Conservation (phyloP, 192 early-diverging fungal genomes). For the Dispira parvispora region DNA sequence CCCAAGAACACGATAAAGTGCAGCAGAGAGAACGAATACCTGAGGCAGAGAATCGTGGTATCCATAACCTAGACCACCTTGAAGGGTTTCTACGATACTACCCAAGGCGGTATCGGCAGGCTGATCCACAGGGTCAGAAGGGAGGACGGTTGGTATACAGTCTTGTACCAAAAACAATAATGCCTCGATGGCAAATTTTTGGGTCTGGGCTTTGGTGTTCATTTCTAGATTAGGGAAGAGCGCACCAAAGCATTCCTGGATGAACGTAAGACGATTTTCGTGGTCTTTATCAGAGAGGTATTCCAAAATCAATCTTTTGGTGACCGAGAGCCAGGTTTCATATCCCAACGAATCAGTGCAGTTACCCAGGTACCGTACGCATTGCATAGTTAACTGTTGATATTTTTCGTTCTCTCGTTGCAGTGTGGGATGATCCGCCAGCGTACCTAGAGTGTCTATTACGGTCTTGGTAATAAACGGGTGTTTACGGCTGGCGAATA, state of each 20-base stretch:
- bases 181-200: background rate
- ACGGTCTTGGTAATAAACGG: slow-evolving; percentile 56
- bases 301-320: too few species aligned
- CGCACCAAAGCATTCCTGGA: background rate
- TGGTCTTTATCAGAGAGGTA: too few species aligned
- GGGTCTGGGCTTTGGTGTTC: background rate
- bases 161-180: background rate
- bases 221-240: slow-evolving; percentile 3
- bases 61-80: slow-evolving; percentile 50
- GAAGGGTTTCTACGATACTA: slow-evolving; percentile 18
- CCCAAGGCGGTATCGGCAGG: slow-evolving; percentile 16
- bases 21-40: slow-evolving; percentile 56
- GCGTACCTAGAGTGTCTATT: slow-evolving; percentile 15
- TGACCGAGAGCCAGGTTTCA: too few species aligned
- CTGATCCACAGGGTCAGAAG: background rate
- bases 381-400: too few species aligned
- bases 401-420: too few species aligned
- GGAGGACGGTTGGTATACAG: background rate
- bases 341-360: too few species aligned
- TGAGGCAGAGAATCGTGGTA: slow-evolving; percentile 72
- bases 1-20: slow-evolving; percentile 62
- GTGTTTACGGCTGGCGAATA: slow-evolving; percentile 63
- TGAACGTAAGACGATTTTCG: too few species aligned
- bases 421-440: too few species aligned
- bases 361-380: too few species aligned